These are phyloP conservation scores for Globisporangium emineosum DNA, from an alignment of 352 stramenopile genomes.

Conservation along the genomic window DNA sequence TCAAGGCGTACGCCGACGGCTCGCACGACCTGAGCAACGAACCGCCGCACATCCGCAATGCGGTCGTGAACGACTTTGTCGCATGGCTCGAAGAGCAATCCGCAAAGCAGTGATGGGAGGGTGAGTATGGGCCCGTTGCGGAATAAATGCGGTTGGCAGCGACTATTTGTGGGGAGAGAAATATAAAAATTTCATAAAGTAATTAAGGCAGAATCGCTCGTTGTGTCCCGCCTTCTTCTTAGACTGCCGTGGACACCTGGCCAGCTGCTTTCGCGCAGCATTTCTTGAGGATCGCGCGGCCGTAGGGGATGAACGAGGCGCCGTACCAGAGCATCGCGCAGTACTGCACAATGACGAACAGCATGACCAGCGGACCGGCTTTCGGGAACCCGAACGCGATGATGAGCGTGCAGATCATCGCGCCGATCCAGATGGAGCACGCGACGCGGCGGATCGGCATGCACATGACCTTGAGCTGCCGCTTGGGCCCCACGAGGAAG, in stretches of 20 bases:
- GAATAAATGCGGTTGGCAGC: neutral
- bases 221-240: neutral
- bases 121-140: neutral
- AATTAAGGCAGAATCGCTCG: neutral
- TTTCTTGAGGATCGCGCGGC: slow-evolving; percentile 74
- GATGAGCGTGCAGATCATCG: slow-evolving; percentile 71
- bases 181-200: slow-evolving; percentile 1
- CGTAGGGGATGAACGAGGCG: slow-evolving; percentile 79
- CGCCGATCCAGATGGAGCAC: slow-evolving; percentile 75
- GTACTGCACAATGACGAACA: slow-evolving; percentile 80
- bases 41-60: slow-evolving; percentile 53
- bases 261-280: slow-evolving; percentile 49
- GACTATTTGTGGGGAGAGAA: neutral
- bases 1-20: slow-evolving; percentile 50
- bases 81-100: slow-evolving; percentile 56
- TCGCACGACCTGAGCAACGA: slow-evolving; percentile 76
- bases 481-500: slow-evolving; percentile 66
- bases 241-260: slow-evolving; percentile 40
- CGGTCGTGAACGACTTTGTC: slow-evolving; percentile 68
- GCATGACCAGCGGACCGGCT: slow-evolving; percentile 58
- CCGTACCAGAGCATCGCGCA: slow-evolving; percentile 82
- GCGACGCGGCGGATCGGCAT: slow-evolving; percentile 77
- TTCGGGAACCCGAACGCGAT: slow-evolving; percentile 74
- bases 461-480: slow-evolving; percentile 83
- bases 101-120: slow-evolving; percentile 11